Evolutionary conservation across 2,329 filamentous ascomycete genomes (phyloP), one percentile per base, ranked within the genome.

Genomic region (Rachicladosporium sp.): DNA sequence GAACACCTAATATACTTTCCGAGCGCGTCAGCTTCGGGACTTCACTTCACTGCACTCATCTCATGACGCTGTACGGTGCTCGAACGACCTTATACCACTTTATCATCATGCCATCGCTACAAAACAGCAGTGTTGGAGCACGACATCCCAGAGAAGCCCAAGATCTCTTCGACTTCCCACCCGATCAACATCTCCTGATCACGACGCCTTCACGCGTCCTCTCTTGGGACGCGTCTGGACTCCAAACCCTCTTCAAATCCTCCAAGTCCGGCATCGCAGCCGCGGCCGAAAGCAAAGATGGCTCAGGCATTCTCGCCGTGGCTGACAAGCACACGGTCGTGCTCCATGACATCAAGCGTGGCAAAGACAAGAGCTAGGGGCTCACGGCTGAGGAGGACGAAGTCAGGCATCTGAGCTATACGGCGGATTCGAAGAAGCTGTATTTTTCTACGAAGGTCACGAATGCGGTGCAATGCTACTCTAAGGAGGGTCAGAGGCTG

Each of bases 311-410:
- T 7, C 56, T 71, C 11, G 69, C 69, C 2, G 56, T 71, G 21
- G 66, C 67, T 6, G 66, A 69, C 42, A 61, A 60, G 39, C 64
- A 69, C 35, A 52, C 67, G 2, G 63, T 71, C 2, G 55, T 70
- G 9, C 47, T 72, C 27, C 61, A 68, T 44, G 63, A 70, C 41
- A 57, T 58, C 4, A 52, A 51, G 29, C 54, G 55, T 13, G 59
- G 57, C n/a, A 55, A 55, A 45, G 57, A 66, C 37, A 58, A 55
- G 40, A 66, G 63, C 49, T 69, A 66, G 53, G 60, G 58, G 29
- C 48, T 71, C 49, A 65, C 58, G 43, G 61, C 58, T 6, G 55
- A 59, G 59, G 47, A 65, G 57, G 47, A 53, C 47, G 49, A 50
- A 38, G 57, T 68, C 10, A 62, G 66, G 5, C 53, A 69, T 13